phyloP scores from a whole-genome alignment of 805 yeast genomes.

The Millerago galiae region DNA sequence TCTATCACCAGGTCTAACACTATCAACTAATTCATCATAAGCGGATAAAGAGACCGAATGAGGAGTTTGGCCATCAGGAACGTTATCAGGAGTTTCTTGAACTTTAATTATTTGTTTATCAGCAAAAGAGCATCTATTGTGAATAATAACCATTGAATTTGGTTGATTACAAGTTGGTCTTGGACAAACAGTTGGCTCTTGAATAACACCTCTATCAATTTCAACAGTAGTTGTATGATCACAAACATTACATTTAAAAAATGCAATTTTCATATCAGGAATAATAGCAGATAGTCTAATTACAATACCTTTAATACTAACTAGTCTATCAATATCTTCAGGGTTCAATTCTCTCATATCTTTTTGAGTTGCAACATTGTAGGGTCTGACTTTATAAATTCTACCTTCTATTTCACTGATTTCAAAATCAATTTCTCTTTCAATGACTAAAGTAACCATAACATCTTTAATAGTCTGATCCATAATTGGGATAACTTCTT shows the following conservation, averaged over 20 bases:
- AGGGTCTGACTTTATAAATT: constrained; percentile 86
- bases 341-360: constrained; percentile 95
- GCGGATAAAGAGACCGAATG: constrained; percentile 92
- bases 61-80: constrained; percentile 98
- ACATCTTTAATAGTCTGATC: constrained; percentile 92
- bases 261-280: constrained; percentile 97
- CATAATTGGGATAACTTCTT: constrained; percentile 95
- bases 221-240: constrained; percentile 88
- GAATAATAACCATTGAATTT: constrained; percentile 85
- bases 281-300: constrained; percentile 84
- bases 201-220: constrained; percentile 89
- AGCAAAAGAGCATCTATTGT: constrained; percentile 87
- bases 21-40: constrained; percentile 92
- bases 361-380: constrained; percentile 59
- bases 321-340: constrained; percentile 88
- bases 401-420: constrained; percentile 69
- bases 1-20: constrained; percentile 94
- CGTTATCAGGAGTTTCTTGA: constrained; percentile 93
- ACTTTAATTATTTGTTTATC: constrained; percentile 92
- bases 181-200: constrained; percentile 93
- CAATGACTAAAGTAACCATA: constrained; percentile 67
- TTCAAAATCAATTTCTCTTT: constrained; percentile 42
- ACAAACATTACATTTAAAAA: constrained; percentile 92
- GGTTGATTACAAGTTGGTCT: constrained; percentile 74
- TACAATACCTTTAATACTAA: constrained; percentile 85